These are phyloP conservation scores for Pseudonectria foliicola DNA, from an alignment of 2,329 filamentous ascomycete species.

Conservation along the genomic window DNA sequence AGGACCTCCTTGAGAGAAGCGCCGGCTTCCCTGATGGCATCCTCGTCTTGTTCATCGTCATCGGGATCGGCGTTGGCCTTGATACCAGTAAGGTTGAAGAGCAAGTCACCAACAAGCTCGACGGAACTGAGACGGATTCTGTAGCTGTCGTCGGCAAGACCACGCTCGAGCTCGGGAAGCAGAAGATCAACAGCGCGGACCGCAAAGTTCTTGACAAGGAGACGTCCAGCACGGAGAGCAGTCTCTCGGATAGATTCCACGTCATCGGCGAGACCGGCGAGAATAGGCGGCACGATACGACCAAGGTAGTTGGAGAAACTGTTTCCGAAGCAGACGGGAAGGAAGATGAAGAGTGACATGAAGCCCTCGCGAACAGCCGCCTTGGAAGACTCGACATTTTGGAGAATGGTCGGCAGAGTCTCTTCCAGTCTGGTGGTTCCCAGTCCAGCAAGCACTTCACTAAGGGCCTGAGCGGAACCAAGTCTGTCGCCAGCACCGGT, in stretches of 20 bases:
- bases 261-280: constrained; percentile 90
- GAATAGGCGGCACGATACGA: constrained; percentile 90
- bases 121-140: constrained; percentile 97
- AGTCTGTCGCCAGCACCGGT: constrained; percentile 93
- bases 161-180: constrained; percentile 88
- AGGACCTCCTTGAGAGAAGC: constrained; percentile 90
- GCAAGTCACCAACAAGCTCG: constrained; percentile 88
- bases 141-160: constrained; percentile 94
- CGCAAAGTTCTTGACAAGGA: constrained; percentile 98
- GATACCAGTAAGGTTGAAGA: constrained; percentile 97
- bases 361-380: constrained; percentile 91
- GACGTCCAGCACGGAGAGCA: constrained; percentile 83
- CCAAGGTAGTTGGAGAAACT: constrained; percentile 94
- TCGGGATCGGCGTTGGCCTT: constrained; percentile 69
- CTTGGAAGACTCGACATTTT: constrained; percentile 91
- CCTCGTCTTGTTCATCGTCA: constrained; percentile 72
- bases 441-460: constrained; percentile 90
- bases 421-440: constrained; percentile 91
- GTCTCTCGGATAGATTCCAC: constrained; percentile 95
- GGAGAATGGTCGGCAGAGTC: constrained; percentile 88
- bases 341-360: constrained; percentile 99
- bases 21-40: constrained; percentile 74
- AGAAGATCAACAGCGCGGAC: constrained; percentile 89
- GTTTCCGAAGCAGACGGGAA: constrained; percentile 98
- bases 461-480: constrained; percentile 91